phyloP scores from a whole-genome alignment of 2,329 filamentous ascomycete species.

The Coniochaeta sp. region DNA sequence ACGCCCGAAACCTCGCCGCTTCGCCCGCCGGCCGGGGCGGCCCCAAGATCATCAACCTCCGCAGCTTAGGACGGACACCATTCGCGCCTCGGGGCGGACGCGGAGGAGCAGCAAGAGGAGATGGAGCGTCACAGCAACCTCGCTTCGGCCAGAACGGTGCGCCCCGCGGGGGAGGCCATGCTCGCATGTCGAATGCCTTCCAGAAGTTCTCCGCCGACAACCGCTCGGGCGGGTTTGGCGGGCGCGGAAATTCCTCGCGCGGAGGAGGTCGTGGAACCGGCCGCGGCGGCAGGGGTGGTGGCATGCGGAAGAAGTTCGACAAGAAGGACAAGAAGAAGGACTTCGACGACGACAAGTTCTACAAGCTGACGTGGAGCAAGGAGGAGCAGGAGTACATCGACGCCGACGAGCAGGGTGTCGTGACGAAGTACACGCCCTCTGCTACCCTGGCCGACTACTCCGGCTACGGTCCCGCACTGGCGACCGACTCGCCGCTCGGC shows the following conservation, averaged over 20 bases:
- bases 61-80: constrained; percentile 13
- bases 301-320: neutral
- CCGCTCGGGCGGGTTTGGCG: neutral
- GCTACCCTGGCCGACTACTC: constrained; percentile 24
- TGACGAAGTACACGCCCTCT: constrained; percentile 23
- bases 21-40: neutral
- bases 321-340: constrained; percentile 6
- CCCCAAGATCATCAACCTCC: constrained; percentile 20
- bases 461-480: constrained; percentile 30
- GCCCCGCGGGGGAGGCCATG: neutral
- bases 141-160: neutral
- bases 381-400: constrained; percentile 19
- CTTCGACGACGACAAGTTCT: constrained; percentile 1
- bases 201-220: neutral
- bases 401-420: constrained; percentile 20
- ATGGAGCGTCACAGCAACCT: neutral
- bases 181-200: neutral
- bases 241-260: neutral
- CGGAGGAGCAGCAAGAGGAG: neutral
- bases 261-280: constrained; percentile 3
- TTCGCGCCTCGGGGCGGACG: constrained; percentile 5
- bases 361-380: constrained; percentile 11
- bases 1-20: constrained; percentile 6
- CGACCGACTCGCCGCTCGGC: constrained; percentile 21
- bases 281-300: neutral